Percentiles rank a stretch among this genome's conserved stretches.
Conservation (phyloP, 2,329 filamentous ascomycete species). For the Alternaria gansuensis region DNA sequence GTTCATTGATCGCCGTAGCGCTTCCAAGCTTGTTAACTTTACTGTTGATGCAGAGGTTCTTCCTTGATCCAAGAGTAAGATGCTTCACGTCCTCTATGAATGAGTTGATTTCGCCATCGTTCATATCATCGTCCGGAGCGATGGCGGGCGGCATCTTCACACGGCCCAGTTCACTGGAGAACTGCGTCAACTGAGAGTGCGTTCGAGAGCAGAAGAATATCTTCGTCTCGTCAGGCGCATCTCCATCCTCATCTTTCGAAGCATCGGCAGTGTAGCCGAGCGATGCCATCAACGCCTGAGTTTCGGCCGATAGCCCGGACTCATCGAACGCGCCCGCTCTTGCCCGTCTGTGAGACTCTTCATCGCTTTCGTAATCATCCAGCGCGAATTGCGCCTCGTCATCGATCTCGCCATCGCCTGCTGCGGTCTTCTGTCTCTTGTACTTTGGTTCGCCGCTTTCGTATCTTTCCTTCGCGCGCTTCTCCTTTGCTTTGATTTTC, state of each 20-base stretch:
- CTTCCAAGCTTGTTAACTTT: conserved; percentile 75
- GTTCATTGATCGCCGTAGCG: conserved; percentile 87
- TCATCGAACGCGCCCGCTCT: conserved; percentile 39
- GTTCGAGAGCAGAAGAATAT: conserved; percentile 94
- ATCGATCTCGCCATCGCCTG: conserved; percentile 20
- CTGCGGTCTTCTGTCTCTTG: conserved; percentile 54
- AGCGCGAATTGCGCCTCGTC: conserved; percentile 77
- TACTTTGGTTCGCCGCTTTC: conserved; percentile 58
- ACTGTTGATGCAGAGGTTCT: conserved; percentile 89
- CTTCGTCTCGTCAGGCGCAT: conserved; percentile 73
- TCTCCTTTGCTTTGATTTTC: conserved; percentile 68
- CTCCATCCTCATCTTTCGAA: conserved; percentile 57
- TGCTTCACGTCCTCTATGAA: conserved; percentile 75
- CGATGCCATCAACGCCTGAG: conserved; percentile 75
- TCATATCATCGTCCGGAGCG: conserved; percentile 31
- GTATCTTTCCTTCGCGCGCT: conserved; percentile 65
- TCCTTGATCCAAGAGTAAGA: conserved; percentile 83
- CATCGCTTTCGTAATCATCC: conserved; percentile 75
- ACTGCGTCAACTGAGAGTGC: conserved; percentile 90
- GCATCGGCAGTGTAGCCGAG: conserved; percentile 50
- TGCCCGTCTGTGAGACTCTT: conserved; percentile 53
- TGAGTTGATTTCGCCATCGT: conserved; percentile 28
- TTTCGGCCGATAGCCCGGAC: conserved; percentile 74
- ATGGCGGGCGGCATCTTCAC: conserved; percentile 80
- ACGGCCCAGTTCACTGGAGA: conserved; percentile 80